Evolutionary conservation across 2,329 filamentous ascomycete genomes (phyloP).

Genomic region (Diaporthe nobilis): DNA sequence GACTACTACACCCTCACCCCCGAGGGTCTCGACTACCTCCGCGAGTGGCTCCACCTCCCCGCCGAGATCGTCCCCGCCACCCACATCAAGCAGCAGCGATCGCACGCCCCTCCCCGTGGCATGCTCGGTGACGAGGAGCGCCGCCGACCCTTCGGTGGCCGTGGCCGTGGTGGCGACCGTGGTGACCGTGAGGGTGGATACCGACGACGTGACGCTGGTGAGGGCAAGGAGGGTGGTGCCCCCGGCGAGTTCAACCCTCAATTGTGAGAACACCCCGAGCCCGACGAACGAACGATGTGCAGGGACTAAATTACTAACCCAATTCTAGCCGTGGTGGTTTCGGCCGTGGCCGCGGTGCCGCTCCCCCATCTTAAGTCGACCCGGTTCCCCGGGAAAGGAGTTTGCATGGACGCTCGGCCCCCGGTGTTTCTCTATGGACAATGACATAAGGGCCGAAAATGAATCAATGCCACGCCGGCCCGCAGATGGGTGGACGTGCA

Average conservation of each 20-base stretch:
- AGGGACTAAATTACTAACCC: constrained; percentile 57
- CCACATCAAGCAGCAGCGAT: constrained; percentile 99
- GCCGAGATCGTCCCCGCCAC: constrained; percentile 99
- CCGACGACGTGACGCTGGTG: constrained; percentile 88
- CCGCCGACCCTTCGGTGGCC: constrained; percentile 84
- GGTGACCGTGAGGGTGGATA: constrained; percentile 92
- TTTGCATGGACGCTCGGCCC: constrained; percentile 43
- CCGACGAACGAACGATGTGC: constrained; percentile 41
- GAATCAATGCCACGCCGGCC: constrained; percentile 46
- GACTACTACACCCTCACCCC: constrained; percentile 99
- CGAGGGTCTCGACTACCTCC: constrained; percentile 99
- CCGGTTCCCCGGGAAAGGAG: constrained; percentile 51
- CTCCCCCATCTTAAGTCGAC: constrained; percentile 75
- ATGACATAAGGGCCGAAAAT: constrained; percentile 47
- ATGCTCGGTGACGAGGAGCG: constrained; percentile 92
- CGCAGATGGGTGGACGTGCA: constrained; percentile 47
- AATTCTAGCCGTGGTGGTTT: constrained; percentile 80
- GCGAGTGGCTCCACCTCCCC: constrained; percentile 99
- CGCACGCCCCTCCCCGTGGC: constrained; percentile 96
- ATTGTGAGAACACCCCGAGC: constrained; percentile 72
- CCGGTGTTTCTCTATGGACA: constrained; percentile 39
- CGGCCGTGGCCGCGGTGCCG: constrained; percentile 87
- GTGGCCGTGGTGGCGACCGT: constrained; percentile 77
- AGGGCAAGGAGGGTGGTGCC: constrained; percentile 92
- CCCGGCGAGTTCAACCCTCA: constrained; percentile 92